phyloP scores from a whole-genome alignment of 2,329 filamentous ascomycete species.

The Colletotrichum musae region DNA sequence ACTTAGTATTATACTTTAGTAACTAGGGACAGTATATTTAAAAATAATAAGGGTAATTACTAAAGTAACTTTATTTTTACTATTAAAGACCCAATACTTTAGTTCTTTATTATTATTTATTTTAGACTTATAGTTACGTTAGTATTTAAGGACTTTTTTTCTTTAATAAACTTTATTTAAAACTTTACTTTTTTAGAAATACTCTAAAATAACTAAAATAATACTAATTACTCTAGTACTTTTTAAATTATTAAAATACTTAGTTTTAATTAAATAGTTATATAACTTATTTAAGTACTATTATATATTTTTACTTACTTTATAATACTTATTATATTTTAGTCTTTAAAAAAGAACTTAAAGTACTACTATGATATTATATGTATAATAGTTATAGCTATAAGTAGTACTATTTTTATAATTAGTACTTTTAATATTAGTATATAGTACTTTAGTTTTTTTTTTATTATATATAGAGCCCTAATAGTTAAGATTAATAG shows the following conservation, averaged over 20 bases:
- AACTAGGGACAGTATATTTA: conserved; percentile 52
- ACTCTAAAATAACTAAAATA: not conserved
- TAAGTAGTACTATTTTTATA: conserved; percentile 57
- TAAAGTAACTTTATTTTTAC: conserved; percentile 54
- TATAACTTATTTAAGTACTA: conserved; percentile 56
- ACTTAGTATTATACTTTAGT: conserved; percentile 54
- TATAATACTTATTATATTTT: conserved; percentile 53
- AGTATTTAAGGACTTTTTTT: conserved; percentile 60
- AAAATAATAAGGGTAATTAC: conserved; percentile 55
- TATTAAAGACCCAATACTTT: conserved; percentile 54
- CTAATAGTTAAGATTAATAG: too few relatives aligned
- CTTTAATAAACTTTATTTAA: conserved; percentile 50
- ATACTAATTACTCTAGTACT: too few relatives aligned
- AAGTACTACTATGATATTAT: conserved; percentile 59
- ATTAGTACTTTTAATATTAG: conserved; percentile 57
- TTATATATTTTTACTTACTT: conserved; percentile 59
- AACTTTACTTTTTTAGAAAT: too few relatives aligned
- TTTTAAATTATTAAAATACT: too few relatives aligned
- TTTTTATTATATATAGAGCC: conserved; percentile 56
- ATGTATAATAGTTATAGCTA: conserved; percentile 52
- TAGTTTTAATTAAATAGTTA: too few relatives aligned
- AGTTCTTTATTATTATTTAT: conserved; percentile 55
- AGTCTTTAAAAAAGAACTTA: conserved; percentile 54
- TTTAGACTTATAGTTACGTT: conserved; percentile 59
- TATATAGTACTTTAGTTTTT: conserved; percentile 58